Base-by-base conservation (phyloP, 495 filamentous ascomycete species). In the Penicillium canescens region DNA sequence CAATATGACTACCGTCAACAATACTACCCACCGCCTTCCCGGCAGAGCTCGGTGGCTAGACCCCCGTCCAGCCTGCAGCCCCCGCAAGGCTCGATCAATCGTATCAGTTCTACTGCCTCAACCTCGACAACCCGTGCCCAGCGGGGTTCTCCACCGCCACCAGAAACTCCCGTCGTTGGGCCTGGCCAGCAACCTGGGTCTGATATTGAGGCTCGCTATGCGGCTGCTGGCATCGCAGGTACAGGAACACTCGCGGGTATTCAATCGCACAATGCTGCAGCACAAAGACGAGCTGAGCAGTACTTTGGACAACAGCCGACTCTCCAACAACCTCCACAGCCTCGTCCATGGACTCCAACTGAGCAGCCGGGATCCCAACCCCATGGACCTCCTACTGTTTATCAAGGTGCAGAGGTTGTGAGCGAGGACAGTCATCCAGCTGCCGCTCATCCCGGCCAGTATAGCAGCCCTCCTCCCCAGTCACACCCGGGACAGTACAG, bases 271-370 rank as follows among this genome's bases (percentile, higher is more conserved):
- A 92, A 86, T 59, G 86, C 87, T n/a, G 89, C 91, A 2, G 90
- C 90, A 2, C 81, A 88, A 54, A 87, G 90, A 63, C 78, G 92
- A 41, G 65, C 85, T 47, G 82, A 86, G 21, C 89, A 91, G 47
- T 95, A 96, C 74, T 78, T 79, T 8, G 76, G 74, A 28, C 78
- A 79, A 46, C 67, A 77, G 16, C 76, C 77, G 18, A 66, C 67
- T 18, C 65, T 63, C 31, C 75, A 73, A 38, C 62, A 69, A 33
- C 74, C 75, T 6, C 76, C 83, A 12, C 75, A 67, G 35, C 75
- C 76, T 9, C 81, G 93, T 46, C 92, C 92, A 42, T 98, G 94
- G 94, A 98, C 95, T 14, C 94, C 94, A 1, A 98, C 94, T 24
- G 94, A 98, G 66, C 79, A 86, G 48, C 92, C 94, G 3, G 94